Evolutionary conservation across 2,329 filamentous ascomycete genomes (phyloP), one percentile per base, ranked within the genome.

Genomic region (Cephalotrichum gorgonifer): DNA sequence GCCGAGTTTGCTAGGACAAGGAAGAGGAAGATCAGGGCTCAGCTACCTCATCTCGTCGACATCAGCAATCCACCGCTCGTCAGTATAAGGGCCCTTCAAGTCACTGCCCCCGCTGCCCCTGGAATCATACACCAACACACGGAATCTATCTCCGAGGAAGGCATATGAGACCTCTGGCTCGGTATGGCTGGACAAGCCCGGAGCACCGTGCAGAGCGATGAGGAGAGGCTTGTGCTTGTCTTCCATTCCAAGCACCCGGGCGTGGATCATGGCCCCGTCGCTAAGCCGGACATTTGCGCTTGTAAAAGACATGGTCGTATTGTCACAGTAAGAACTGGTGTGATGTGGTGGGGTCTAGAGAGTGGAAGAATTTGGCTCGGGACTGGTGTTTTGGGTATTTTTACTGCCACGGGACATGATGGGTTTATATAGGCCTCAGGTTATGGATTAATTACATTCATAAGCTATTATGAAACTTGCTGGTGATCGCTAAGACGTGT

Each of bases 91-190:
- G 2, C 49, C 48, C 33, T 57, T 55, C 20, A 45, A 6, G 26
- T 58, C 57, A 43, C 57, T 60, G 2, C 43, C 35, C 11, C 57
- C 57, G n/a, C 57, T 60, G 9, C 57, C 57, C 27, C 56, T 48
- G 11, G 53, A 53, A 33, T 60, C 57, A 27, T 55, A 60, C 2
- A 60, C 53, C 22, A 58, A 28, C 4, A 58, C 52, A 3, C 55
- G 55, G 23, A 55, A 58, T 5, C 50, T 44, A 4, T 52, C 51
- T 1, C 47, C 28, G 2, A 60, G 45, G 25, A 58, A 60, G 1
- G 31, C 44, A 35, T 57, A 60, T 2, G 56, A 51, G 2, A 30
- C 45, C 12, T 54, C 45, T 2, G 54, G 44, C 43, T 58, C 57
- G 15, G 27, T 27, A 43, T 58, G 57, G 30, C 51, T 53, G 5